Conservation (phyloP, 2,329 filamentous ascomycete species). For the Pseudogymnoascus sp. region DNA sequence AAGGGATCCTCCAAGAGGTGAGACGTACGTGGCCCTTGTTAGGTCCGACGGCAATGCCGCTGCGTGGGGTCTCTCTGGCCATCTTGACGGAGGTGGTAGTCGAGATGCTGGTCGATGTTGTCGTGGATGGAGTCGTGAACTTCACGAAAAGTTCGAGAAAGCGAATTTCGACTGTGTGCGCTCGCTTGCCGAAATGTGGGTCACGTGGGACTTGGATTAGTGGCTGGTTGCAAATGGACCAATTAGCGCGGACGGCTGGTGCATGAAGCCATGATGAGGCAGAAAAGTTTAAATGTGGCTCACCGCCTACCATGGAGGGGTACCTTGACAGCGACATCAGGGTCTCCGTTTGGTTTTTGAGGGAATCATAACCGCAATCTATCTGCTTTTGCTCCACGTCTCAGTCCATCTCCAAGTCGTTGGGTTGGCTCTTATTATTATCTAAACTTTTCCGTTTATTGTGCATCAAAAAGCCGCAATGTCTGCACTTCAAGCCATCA, state of each 20-base stretch:
- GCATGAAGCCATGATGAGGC: slow-evolving; percentile 6
- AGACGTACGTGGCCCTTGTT: slow-evolving; percentile 64
- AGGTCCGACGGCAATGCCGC: slow-evolving; percentile 53
- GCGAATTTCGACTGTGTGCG: slow-evolving; percentile 7
- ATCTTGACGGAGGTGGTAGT: slow-evolving; percentile 31
- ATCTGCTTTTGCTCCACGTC: neutral
- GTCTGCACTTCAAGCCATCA: slow-evolving; percentile 62
- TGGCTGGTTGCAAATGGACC: neutral
- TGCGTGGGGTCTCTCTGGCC: slow-evolving; percentile 52
- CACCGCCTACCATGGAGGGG: slow-evolving; percentile 10
- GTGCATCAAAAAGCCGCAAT: slow-evolving; percentile 15
- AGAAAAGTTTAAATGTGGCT: slow-evolving; percentile 12
- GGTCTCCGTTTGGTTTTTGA: neutral
- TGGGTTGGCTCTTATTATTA: neutral
- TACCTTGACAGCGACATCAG: slow-evolving; percentile 11
- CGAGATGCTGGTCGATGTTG: slow-evolving; percentile 18
- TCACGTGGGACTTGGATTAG: neutral
- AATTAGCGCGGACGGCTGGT: neutral
- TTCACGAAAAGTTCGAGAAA: slow-evolving; percentile 5
- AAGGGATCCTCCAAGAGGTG: slow-evolving; percentile 71
- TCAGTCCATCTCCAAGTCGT: neutral
- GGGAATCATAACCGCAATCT: neutral
- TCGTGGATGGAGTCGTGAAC: neutral
- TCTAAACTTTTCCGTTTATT: neutral
- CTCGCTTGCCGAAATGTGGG: slow-evolving; percentile 1